Base-by-base conservation (phyloP, 2,329 filamentous ascomycete genomes). In the Clonostachys byssicola region DNA sequence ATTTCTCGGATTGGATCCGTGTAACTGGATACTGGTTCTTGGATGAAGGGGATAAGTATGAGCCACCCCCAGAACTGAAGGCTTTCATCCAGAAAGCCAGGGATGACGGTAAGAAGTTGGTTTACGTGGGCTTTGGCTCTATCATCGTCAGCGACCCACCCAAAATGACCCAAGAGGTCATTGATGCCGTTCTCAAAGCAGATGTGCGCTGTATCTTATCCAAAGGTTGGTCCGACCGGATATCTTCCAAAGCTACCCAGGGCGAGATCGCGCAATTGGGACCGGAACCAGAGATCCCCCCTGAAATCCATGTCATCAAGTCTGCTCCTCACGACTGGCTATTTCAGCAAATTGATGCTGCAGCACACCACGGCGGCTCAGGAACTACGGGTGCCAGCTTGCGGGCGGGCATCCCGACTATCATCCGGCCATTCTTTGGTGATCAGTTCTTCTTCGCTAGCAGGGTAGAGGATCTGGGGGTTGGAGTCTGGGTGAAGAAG, bases 21-120 rank as follows among this genome's bases (percentile, higher is more conserved):
- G 89, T 97, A 8, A 97, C 94, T 0, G 94, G 94, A 0, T 97
- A 99, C 69, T 99, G 94, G 94, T 97, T 99, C 66, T 71, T 99
- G 43, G 87, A 96, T 55, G 92, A 96, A 64, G 78, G 73, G 5
- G 47, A 42, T 39, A 70, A 74, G 23, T 97, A 85, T 76, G 75
- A 78, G 42, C 91, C 94, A 2, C 88, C 92, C 0, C 65, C 76
- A 30, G 90, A 92, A 43, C 78, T 99, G 6, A 71, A 75, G 5
- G 80, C 80, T 5, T 99, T 99, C 59, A 97, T 99, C 60, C 68
- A 79, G n/a, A 83, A 86, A 57, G 92, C 94, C 5, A 81, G 89
- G 4, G 72, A 72, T 6, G 92, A 99, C 58, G 76, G 77, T 14
- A 96, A 96, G 72, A 96, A 94, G 72, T 71, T 99, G 12, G 92